Base-by-base conservation (phyloP, 805 yeast genomes). In the Ogataea corticis region DNA sequence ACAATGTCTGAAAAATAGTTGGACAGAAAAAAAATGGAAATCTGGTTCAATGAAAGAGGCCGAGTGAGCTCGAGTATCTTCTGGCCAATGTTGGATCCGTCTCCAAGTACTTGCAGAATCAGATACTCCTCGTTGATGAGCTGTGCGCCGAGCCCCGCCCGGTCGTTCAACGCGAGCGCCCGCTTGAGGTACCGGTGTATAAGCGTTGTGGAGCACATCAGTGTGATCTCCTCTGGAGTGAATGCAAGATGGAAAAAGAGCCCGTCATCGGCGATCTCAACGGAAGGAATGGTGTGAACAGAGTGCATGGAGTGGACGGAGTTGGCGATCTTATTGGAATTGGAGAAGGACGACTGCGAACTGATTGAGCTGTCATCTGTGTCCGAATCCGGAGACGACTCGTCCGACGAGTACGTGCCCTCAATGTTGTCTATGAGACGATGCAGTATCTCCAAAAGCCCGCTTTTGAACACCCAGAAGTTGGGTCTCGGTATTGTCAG, bases 1-100 rank as follows among this genome's bases (percentile, higher is more conserved):
- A 83, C 82, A 38, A 79, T 77, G 60, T 82, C 86, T 33, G 81
- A 75, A 60, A 80, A 82, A 62, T 82, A 84, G 28, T 82, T 79
- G 14, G 82, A 73, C 27, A 83, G 61, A 61, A 82, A 83, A 57
- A 80, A 82, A 28, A 83, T 67, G 2, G 87, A 73, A 25, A 83
- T 79, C 14, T 70, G 72, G 38, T 79, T 78, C 31, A 69, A 67
- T 0, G 84, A 73, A n/a, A 83, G 63, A 0, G 87, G 87, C 41
- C 70, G 68, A 1, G 85, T 79, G 32, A 83, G 62, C 44, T 77
- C 78, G 37, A 82, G 59, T 13, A 82, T 80, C 33, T 83, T 65
- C 32, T 73, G 71, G 35, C 77, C 78, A 51, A 76, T 79, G 52
- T 70, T 73, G 15, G 70, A 67, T 0, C 87, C 86, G 52, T 80